Base-by-base conservation (phyloP, 306 rosid genomes). In the Cucurbita maxima region DNA sequence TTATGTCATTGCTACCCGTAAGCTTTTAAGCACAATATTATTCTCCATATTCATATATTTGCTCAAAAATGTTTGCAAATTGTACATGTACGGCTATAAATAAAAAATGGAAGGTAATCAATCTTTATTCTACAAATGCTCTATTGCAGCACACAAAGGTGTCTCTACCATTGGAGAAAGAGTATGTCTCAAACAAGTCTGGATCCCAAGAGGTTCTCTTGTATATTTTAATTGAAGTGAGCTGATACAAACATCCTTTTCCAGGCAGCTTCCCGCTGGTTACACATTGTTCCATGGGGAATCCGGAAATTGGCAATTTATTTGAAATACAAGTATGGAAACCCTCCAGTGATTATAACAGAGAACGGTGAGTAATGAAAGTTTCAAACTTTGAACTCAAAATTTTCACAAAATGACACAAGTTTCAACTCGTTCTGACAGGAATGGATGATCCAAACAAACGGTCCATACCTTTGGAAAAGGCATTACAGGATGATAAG, bases 241-340 rank as follows among this genome's bases (percentile, higher is more conserved):
- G 71, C 58, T 76, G 45, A 72, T 52, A 7, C 18, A 13, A 30
- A 79, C 18, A 64, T 60, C 20, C 73, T 67, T 76, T 79, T 79
- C 81, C 79, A 93, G 97, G 97, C 94, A 60, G 94, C 96, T 74
- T 92, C 96, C 58, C 59, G 78, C 66, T 92, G 98, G 98, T 40
- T 92, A 25, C 93, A 74, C 74, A 90, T 92, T 70, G 98, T 92
- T 5, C 96, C 98, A 53, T 92, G 98, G 98, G 98, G 98, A 10
- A 87, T 92, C 75, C 69, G 90, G 60, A 90, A 87, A 80, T 79
- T 88, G 84, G 85, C 86, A 70, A 82, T 66, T 51, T 78, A 90
- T 80, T 84, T 90, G 76, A 92, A 87, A 73, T 79, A 68, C 10
- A 88, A 86, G 82, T 92, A 90, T 64, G 84, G 89, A 37, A 83